Evolutionary conservation across 116 monocot species (phyloP), one percentile per base, ranked within the genome.

Genomic region (Posidonia oceanica): DNA sequence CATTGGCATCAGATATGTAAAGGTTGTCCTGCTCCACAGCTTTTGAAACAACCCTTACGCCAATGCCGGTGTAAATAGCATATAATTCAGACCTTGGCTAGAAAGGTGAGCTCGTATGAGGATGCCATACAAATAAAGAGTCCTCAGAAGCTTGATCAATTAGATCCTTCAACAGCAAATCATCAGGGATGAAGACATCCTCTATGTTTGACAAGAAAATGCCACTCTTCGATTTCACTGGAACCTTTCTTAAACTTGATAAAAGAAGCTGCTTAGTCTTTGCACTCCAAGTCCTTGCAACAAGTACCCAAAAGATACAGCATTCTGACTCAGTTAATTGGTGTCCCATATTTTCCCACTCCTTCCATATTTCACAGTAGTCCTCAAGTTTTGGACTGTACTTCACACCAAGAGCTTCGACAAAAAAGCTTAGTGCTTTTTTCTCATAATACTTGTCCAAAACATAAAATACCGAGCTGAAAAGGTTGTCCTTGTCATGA

Each of bases 181-280:
- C 87, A 59, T 87, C 87, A 40, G 84, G 81, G 61, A 87, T 79
- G 71, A 87, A 87, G 36, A 81, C 74, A 69, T 81, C 76, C 67
- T 76, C 61, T 62, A 72, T 83, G 57, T 64, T 64, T 22, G 61
- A 70, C 17, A 87, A 67, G 2, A 38, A 14, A 14, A 87, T 79
- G 17, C 74, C 76, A 51, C 44, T 56, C 3, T 44, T 63, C 1
- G 54, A 71, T 21, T 37, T 66, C n/a, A 79, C 76, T 1, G 87
- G 84, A 16, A 87, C 72, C 74, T 81, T 84, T 20, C 18, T 59
- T 12, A 81, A 39, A 15, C 39, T 64, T 18, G 16, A 61, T 14
- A 10, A 61, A 69, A 76, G 72, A n/a, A 29, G 29, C 29, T 72
- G 72, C 63, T 73, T 66, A 0, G 29, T 53, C 8, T 58, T 74